Evolutionary conservation across 2,329 filamentous ascomycete genomes (phyloP), one percentile per base, ranked within the genome.

Genomic region (Aspergillus aculeatus): DNA sequence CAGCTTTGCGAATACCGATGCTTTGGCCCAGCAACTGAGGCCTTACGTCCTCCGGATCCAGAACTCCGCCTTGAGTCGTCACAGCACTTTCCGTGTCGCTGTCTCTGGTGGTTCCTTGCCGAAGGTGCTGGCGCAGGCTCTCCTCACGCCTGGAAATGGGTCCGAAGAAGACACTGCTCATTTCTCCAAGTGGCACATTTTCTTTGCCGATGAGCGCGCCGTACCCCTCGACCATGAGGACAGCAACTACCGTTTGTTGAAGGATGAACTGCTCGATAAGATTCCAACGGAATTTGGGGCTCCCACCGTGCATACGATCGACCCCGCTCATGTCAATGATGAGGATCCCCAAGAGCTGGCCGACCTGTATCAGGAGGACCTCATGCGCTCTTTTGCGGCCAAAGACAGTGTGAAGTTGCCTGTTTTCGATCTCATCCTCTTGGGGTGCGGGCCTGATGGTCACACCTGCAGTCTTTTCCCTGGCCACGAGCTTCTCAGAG

Each of bases 401-500:
- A 89, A 94, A 73, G 95, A 99, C 79, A 95, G 90, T 64, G 94
- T 99, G 75, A 93, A 92, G 77, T 83, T 97, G 50, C 95, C 95
- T 68, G 90, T 96, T 72, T 99, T 98, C 76, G 95, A 99, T 75
- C 85, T 99, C 56, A 83, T 99, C 57, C 86, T 99, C 47, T 87
- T 99, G 47, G 95, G 95, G 69, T 96, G 91, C 75, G 95, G 95
- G 0, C 94, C 95, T 14, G 95, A 98, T 76, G 95, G 95, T 55
- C 95, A 99, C 81, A 98, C 95, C 35, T 98, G 95, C 87, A 95
- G 90, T 69, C 82, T 99, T 55, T 99, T 99, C 82, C 95, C 95
- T 5, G 89, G 89, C 57, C 94, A 97, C 74, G 85, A 89, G 60
- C 84, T 98, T 56, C 84, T 98, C 66, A 87, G 92, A 65, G 94